phyloP scores from a whole-genome alignment of 2,329 filamentous ascomycete genomes.

The Thelonectria rubi region DNA sequence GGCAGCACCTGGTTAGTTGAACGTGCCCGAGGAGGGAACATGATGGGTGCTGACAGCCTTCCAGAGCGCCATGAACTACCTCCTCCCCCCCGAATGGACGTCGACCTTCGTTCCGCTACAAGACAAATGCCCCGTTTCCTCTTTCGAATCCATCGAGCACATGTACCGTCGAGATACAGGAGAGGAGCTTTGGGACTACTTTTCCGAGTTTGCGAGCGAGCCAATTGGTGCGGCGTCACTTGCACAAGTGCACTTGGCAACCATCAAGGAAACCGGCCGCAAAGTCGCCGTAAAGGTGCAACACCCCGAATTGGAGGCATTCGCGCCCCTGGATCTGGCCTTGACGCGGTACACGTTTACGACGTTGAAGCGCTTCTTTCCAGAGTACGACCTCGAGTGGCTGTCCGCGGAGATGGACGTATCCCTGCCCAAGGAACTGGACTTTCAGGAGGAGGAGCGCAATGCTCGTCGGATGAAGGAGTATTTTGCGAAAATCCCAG shows the following conservation, averaged over 20 bases:
- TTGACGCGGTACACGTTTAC: constrained; percentile 90
- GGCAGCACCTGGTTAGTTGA: constrained; percentile 79
- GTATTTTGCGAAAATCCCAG: constrained; percentile 79
- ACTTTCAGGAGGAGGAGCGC: constrained; percentile 85
- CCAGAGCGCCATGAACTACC: constrained; percentile 91
- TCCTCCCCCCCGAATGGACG: constrained; percentile 91
- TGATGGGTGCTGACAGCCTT: constrained; percentile 37
- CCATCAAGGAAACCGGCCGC: constrained; percentile 80
- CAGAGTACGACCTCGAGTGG: constrained; percentile 98
- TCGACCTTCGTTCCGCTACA: constrained; percentile 95
- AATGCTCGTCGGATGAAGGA: constrained; percentile 83
- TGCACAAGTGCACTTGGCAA: constrained; percentile 92
- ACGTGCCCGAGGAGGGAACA: not conserved
- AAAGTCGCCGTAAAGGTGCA: constrained; percentile 97
- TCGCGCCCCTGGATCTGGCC: constrained; percentile 86
- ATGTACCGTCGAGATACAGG: constrained; percentile 91
- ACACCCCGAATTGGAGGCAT: constrained; percentile 88
- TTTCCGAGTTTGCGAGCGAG: constrained; percentile 80
- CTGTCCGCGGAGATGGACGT: constrained; percentile 91
- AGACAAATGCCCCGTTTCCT: constrained; percentile 94
- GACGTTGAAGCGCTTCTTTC: constrained; percentile 91
- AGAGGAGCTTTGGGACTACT: constrained; percentile 79
- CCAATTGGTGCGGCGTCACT: constrained; percentile 94
- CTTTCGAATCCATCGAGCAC: constrained; percentile 82
- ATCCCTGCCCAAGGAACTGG: constrained; percentile 88